These are phyloP conservation scores for Pugionium dolabratum DNA, from an alignment of 345 rosid genomes.

Conservation along the genomic window DNA sequence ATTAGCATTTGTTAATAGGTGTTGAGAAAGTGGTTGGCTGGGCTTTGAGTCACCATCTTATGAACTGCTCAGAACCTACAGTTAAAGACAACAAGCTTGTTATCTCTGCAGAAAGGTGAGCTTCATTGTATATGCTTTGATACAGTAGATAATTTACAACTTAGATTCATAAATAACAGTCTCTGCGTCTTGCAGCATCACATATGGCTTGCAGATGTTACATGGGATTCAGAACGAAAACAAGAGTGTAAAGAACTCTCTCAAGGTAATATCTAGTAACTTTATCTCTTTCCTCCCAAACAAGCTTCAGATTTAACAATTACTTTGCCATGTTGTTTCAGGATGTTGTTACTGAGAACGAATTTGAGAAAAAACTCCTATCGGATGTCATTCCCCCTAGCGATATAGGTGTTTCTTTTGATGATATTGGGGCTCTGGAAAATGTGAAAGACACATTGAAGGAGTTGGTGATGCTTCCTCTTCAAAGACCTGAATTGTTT, in stretches of 20 bases:
- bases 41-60: not conserved
- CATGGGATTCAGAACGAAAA: not conserved
- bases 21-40: not conserved
- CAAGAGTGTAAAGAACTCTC: not conserved
- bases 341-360: not conserved
- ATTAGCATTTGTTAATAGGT: not conserved
- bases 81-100: not conserved
- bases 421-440: not conserved
- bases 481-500: not conserved
- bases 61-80: not conserved
- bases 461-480: conserved; percentile 1
- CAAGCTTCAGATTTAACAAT: not conserved
- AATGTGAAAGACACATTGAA: not conserved
- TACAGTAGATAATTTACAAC: no score
- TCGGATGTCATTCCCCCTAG: not conserved
- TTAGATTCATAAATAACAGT: not conserved
- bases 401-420: not conserved
- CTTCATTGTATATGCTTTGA: not conserved
- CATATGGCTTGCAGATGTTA: not conserved
- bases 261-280: not conserved
- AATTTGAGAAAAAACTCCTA: not conserved
- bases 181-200: not conserved
- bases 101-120: not conserved
- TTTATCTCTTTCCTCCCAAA: no score
- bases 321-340: not conserved